phyloP scores from a whole-genome alignment of 2,329 filamentous ascomycete genomes.

The Fusarium luffae region DNA sequence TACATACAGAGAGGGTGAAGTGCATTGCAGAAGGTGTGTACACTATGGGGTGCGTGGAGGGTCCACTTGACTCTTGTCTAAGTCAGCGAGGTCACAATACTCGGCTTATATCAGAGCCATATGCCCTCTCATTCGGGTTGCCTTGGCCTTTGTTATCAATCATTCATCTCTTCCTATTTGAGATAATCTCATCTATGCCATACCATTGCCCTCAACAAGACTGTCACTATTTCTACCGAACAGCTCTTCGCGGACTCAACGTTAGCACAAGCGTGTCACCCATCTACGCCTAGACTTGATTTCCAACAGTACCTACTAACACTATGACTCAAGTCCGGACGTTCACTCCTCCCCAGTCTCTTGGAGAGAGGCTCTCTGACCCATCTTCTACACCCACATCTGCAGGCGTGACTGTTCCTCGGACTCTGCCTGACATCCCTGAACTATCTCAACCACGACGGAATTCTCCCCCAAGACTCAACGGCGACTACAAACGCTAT shows the following conservation, averaged over 20 bases:
- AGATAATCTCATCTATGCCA: conserved; percentile 69
- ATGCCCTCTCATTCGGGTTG: conserved; percentile 31
- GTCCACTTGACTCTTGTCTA: conserved; percentile 48
- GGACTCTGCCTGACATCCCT: conserved; percentile 54
- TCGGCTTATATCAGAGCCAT: conserved; percentile 44
- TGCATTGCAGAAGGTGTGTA: conserved; percentile 12
- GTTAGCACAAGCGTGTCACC: conserved; percentile 83
- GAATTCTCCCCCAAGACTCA: conserved; percentile 41
- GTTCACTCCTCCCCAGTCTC: conserved; percentile 73
- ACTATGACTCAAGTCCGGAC: conserved; percentile 53
- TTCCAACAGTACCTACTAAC: conserved; percentile 43
- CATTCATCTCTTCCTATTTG: conserved; percentile 16
- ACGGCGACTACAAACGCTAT: conserved; percentile 53
- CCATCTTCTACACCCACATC: conserved; percentile 30
- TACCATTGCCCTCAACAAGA: conserved; percentile 86
- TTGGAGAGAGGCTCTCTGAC: conserved; percentile 74
- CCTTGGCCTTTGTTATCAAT: conserved; percentile 16
- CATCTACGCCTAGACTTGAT: conserved; percentile 70
- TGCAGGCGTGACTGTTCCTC: conserved; percentile 53
- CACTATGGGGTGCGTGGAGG: conserved; percentile 37
- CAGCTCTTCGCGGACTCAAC: conserved; percentile 85
- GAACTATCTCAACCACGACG: conserved; percentile 40
- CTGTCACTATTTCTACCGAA: conserved; percentile 94
- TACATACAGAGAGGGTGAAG: conserved; percentile 4
- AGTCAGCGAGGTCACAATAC: conserved; percentile 44